Evolutionary conservation across 2,329 filamentous ascomycete genomes (phyloP), one percentile per base, ranked within the genome.

Genomic region (Colletotrichum tamarilloi): DNA sequence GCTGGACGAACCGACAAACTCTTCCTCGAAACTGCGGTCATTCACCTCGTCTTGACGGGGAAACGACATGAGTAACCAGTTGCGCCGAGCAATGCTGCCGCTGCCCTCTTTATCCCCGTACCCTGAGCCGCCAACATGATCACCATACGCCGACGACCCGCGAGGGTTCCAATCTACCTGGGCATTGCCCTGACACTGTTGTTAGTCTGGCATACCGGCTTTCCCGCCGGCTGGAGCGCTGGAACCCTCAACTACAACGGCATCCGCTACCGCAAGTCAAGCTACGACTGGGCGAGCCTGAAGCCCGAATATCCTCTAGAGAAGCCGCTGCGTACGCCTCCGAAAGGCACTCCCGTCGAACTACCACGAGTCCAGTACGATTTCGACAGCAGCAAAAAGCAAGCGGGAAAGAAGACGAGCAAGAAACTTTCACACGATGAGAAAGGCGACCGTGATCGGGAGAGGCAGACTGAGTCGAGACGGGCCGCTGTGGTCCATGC

Each of bases 241-340:
- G 30, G 46, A 24, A 46, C 66, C 26, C 30, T 74, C 9, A 38
- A 35, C 12, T 63, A 58, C 55, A 64, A 75, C 24, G 73, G 69
- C 32, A 64, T 75, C n/a, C 32, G 11, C 19, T 75, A 70, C 56
- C 74, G 73, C 52, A 73, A 68, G 49, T 74, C 74, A 74, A 81
- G 81, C 76, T 82, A 80, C 74, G 82, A 85, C 75, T 85, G 83
- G 83, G 78, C 78, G 75, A 78, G 78, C 70, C 78, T 79, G 49
- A 77, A 76, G 35, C 71, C 81, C 30, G 81, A 79, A 72, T 70
- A 82, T 67, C 82, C 83, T 0, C 78, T 80, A 30, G 76, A 78
- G 12, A 76, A 79, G 38, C 76, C 81, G 49, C 75, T 81, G 42
- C 80, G 79, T 69, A 72, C 74, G 5, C 80, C 81, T 19, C 86